A percentile compares a stretch with the other conserved stretches of the same genome.
Evolutionary conservation across 345 rosid species (phyloP).

Genomic region (Reutealis trisperma): DNA sequence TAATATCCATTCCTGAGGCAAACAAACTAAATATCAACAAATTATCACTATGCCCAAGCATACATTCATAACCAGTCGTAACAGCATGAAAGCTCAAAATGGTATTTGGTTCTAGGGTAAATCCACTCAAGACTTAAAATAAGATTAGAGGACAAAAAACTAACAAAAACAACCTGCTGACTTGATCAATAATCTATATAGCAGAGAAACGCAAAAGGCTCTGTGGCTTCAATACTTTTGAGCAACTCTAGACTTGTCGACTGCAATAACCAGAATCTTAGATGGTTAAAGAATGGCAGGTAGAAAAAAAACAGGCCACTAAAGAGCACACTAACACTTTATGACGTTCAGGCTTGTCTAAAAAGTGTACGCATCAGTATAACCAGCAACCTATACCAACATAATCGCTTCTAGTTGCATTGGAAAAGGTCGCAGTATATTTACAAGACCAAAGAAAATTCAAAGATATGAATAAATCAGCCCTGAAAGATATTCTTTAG

Average conservation of each 20-base stretch:
- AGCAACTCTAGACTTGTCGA: neutral
- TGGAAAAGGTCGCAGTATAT: neutral
- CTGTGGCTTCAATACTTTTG: neutral
- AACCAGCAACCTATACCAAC: neutral
- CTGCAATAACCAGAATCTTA: neutral
- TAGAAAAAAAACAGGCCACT: neutral
- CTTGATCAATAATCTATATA: neutral
- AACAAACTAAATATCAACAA: constrained; percentile 19
- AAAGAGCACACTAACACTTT: neutral
- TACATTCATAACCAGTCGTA: neutral
- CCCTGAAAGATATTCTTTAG: neutral
- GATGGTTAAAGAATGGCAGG: neutral
- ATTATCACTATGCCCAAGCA: neutral
- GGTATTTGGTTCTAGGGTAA: neutral
- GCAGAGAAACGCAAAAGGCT: neutral
- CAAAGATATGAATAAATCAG: neutral
- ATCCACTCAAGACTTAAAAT: neutral
- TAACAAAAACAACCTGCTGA: neutral
- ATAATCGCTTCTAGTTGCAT: neutral
- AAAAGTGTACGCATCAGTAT: neutral
- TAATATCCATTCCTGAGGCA: constrained; percentile 72
- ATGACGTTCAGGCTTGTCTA: neutral
- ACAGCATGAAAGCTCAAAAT: neutral
- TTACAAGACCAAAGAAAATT: neutral
- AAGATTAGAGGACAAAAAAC: neutral